A percentile compares a stretch with the other conserved stretches of the same genome.
phyloP scores from a whole-genome alignment of 495 filamentous ascomycete species.

The Neurospora sublineolata region DNA sequence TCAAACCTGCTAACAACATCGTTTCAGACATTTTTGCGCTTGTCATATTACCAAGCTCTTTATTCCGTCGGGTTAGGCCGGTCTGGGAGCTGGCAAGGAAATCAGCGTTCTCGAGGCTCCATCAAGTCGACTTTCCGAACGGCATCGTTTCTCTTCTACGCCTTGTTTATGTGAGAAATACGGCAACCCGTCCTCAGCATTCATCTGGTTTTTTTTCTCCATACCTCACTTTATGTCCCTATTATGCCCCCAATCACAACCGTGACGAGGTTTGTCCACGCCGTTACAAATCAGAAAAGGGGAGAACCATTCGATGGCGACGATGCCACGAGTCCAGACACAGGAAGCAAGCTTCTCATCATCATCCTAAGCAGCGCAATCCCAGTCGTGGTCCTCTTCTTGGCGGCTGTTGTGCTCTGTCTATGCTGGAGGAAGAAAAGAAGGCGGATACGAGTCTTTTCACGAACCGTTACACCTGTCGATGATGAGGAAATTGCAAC shows the following conservation, averaged over 20 bases:
- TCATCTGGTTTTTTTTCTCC: not conserved
- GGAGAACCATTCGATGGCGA: not conserved
- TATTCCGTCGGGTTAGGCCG: not conserved
- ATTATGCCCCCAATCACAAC: not conserved
- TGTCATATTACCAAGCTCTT: not conserved
- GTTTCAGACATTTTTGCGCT: not conserved
- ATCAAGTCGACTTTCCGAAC: not conserved
- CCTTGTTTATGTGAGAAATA: not conserved
- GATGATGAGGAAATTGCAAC: slow-evolving; percentile 42
- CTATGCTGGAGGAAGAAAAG: slow-evolving; percentile 21
- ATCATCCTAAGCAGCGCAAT: slow-evolving; percentile 34
- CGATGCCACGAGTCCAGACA: not conserved
- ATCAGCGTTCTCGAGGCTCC: not conserved
- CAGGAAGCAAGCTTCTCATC: slow-evolving; percentile 9
- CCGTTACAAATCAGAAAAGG: not conserved
- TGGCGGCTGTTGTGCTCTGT: slow-evolving; percentile 22
- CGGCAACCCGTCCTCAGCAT: not conserved
- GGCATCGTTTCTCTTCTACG: not conserved
- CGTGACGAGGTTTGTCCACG: not conserved
- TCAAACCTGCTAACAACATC: not conserved
- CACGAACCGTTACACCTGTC: slow-evolving; percentile 36
- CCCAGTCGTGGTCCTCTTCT: slow-evolving; percentile 21
- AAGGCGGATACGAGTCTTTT: slow-evolving; percentile 26
- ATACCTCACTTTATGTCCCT: not conserved
- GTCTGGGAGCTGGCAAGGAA: not conserved